Evolutionary conservation across 805 yeast genomes (phyloP), one percentile per base, ranked within the genome.

Genomic region (Sugiyamaella chiloensis): DNA sequence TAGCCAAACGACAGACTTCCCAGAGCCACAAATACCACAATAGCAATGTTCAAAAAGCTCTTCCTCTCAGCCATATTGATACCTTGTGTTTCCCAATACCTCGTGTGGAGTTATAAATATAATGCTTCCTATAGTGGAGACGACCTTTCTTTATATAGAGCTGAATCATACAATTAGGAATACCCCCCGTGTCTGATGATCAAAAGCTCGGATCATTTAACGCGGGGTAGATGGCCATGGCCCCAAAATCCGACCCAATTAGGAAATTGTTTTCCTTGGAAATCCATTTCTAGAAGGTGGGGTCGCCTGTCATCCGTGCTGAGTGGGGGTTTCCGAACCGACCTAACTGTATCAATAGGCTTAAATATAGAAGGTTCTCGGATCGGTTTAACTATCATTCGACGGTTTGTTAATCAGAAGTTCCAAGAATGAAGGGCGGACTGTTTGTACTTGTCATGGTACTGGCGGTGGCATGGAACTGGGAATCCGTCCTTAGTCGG

Each of bases 1-100:
- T 46, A 46, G 7, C 49, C 49, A 21, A 32, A 46, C 23, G 46
- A 23, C 46, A 40, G 19, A 16, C 46, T 46, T 11, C 49, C 49
- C 16, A 41, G 29, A 6, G 46, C 44, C 8, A 41, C 49, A 21
- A 41, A 41, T 9, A 34, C 37, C 16, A 34, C 37, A 34, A 34
- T 34, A 21, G 37, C 37, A n/a, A 34, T 34, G 19, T 34, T 34
- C 37, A 34, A 34, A n/a, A 19, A 5, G 7, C 37, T 34, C 20
- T 34, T 34, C 20, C 20, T 34, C 20, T 34, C 37, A 5, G 37
- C 14, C 37, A 34, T 34, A 8, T 26, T 6, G 4, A 19, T 12
- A 3, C 4, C 37, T 34, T 3, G 37, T 5, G 4, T 34, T 5
- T n/a, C 36, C 36, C 19, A 12, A 14, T 12, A 34, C 5, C 3